phyloP scores from a whole-genome alignment of 805 yeast genomes.

The Saccharomycopsis capsularis region DNA sequence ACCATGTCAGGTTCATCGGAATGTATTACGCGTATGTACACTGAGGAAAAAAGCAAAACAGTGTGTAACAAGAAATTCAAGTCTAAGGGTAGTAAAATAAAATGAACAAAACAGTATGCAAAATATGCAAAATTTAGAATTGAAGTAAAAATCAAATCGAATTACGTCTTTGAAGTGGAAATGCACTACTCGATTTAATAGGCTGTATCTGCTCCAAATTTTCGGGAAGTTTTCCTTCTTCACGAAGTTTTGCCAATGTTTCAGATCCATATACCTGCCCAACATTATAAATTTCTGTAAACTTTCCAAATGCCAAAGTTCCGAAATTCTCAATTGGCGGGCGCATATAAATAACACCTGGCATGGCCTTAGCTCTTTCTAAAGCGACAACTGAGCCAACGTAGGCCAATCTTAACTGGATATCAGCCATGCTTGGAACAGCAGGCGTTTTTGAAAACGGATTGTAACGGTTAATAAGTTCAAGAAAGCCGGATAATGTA shows the following conservation, averaged over 20 bases:
- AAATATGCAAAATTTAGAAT: too few relatives aligned
- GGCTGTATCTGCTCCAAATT: slow-evolving; percentile 38
- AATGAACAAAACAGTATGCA: too few relatives aligned
- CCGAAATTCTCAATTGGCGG: slow-evolving; percentile 94
- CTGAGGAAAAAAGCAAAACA: too few relatives aligned
- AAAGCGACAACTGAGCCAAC: slow-evolving; percentile 93
- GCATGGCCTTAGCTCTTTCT: slow-evolving; percentile 75
- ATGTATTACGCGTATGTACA: too few relatives aligned
- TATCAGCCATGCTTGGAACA: slow-evolving; percentile 91
- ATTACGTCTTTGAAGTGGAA: slow-evolving; percentile 49
- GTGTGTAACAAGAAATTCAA: too few relatives aligned
- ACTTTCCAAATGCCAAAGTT: slow-evolving; percentile 85
- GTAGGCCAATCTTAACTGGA: slow-evolving; percentile 86
- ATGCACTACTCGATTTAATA: slow-evolving; percentile 27
- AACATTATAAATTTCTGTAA: slow-evolving; percentile 79
- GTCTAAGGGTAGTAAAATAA: too few relatives aligned
- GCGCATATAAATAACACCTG: slow-evolving; percentile 80
- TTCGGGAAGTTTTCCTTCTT: slow-evolving; percentile 48
- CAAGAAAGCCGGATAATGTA: slow-evolving; percentile 90
- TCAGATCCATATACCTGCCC: slow-evolving; percentile 70
- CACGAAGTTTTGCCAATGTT: slow-evolving; percentile 45
- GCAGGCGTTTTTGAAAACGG: slow-evolving; percentile 84
- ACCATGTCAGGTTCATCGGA: too few relatives aligned
- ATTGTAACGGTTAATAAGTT: slow-evolving; percentile 75
- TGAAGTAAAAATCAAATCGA: slow-evolving; percentile 39